Conservation (phyloP, 2,329 filamentous ascomycete species). For the Fusarium humuli region DNA sequence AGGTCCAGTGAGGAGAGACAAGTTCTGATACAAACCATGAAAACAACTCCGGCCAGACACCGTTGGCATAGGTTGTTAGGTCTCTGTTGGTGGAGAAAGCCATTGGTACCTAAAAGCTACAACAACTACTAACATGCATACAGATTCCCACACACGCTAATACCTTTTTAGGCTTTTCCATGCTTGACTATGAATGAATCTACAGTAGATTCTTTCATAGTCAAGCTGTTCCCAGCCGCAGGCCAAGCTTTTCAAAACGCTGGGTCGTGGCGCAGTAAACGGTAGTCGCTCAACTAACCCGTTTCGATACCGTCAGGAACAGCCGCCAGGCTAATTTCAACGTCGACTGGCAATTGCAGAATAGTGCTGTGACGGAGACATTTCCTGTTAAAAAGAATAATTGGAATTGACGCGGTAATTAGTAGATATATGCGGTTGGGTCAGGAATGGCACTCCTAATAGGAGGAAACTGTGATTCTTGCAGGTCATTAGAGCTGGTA, state of each 20-base stretch:
- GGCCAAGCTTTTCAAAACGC: not conserved
- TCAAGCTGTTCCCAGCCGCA: not conserved
- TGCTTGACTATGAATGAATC: not conserved
- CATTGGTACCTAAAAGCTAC: not conserved
- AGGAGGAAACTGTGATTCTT: too few relatives aligned
- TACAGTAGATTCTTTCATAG: too few relatives aligned
- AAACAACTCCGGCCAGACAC: too few relatives aligned
- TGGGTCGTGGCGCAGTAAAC: not conserved
- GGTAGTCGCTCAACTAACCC: slow-evolving; percentile 1
- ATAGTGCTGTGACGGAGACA: too few relatives aligned
- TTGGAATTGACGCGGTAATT: not conserved
- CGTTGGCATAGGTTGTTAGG: not conserved
- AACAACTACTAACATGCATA: not conserved
- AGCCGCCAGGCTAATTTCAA: not conserved
- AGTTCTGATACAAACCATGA: too few relatives aligned
- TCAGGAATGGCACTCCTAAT: too few relatives aligned
- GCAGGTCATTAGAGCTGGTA: too few relatives aligned
- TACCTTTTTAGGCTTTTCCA: not conserved
- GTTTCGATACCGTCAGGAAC: not conserved
- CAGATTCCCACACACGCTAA: not conserved
- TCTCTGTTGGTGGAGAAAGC: not conserved
- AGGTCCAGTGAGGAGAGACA: too few relatives aligned
- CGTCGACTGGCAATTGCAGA: not conserved
- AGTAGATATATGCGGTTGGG: not conserved
- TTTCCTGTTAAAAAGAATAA: too few relatives aligned